phyloP scores from a whole-genome alignment of 768 basidiomycete species.

The Paxillus rubicundulus region DNA sequence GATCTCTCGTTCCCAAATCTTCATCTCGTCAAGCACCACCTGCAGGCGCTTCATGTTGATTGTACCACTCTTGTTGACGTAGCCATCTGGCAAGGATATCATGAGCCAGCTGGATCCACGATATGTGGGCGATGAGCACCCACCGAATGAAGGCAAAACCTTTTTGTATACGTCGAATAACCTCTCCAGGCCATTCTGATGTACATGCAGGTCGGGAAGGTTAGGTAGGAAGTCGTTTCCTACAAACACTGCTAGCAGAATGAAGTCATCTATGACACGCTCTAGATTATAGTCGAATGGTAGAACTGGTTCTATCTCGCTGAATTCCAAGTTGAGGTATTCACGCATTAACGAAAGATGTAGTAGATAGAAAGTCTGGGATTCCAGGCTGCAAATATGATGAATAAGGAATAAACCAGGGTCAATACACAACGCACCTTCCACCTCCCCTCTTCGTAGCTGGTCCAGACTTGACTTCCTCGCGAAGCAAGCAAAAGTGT shows the following conservation, averaged over 20 bases:
- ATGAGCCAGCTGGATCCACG: conserved; percentile 1
- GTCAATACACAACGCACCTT: conserved; percentile 38
- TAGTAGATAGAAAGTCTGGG: conserved; percentile 90
- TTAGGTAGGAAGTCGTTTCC: conserved; percentile 98
- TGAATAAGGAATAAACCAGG: conserved; percentile 7
- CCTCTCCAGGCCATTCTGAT: conserved; percentile 91
- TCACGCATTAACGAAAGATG: conserved; percentile 95
- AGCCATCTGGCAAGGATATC: conserved; percentile 63
- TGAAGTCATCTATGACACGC: conserved; percentile 96
- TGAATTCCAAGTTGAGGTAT: conserved; percentile 96
- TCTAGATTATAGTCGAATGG: conserved; percentile 88
- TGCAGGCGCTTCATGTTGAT: conserved; percentile 83
- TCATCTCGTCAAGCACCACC: conserved; percentile 85
- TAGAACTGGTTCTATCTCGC: conserved; percentile 58
- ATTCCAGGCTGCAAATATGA: conserved; percentile 49
- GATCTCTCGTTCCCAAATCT: conserved; percentile 80
- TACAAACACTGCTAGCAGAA: conserved; percentile 93
- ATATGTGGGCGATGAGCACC: conserved; percentile 13
- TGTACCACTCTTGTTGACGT: conserved; percentile 85
- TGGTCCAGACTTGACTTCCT: conserved; percentile 98
- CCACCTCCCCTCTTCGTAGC: conserved; percentile 60
- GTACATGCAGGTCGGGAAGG: conserved; percentile 94
- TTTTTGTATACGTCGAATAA: conserved; percentile 96
- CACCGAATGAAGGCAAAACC: conserved; percentile 73
- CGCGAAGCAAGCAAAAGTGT: conserved; percentile 94